Conservation (phyloP, 1,284 basidiomycete species). For the Leccinum fuscescens region DNA sequence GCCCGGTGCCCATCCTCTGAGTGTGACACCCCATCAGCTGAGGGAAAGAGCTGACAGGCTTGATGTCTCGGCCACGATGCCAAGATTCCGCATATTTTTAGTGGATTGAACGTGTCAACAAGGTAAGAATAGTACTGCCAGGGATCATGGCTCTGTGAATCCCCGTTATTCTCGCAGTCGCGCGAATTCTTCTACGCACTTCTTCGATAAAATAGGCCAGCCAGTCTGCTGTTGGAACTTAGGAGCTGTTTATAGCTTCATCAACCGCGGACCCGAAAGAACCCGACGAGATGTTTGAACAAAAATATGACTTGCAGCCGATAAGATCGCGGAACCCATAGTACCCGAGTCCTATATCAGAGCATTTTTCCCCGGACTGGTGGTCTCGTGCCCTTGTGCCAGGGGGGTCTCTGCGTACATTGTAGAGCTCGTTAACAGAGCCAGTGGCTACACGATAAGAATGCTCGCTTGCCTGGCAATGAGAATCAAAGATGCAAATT, state of each 20-base stretch:
- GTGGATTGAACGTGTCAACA: constrained; percentile 2
- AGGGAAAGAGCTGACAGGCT: not conserved
- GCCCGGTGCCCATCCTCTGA: not conserved
- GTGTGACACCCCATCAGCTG: not conserved
- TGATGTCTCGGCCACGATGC: not conserved
- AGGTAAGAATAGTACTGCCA: constrained; percentile 13
- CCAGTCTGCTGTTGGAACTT: not conserved
- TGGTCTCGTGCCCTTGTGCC: not conserved
- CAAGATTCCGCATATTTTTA: not conserved
- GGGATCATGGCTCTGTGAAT: not conserved
- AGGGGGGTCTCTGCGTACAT: not conserved
- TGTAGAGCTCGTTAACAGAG: not conserved
- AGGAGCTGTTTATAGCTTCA: not conserved
- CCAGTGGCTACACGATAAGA: not conserved
- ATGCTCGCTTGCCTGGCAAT: not conserved
- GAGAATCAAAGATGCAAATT: not conserved
- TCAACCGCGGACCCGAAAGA: not conserved
- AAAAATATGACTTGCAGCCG: not conserved
- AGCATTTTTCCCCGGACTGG: not conserved
- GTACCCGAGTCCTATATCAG: not conserved
- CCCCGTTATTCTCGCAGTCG: constrained; percentile 2
- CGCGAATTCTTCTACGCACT: not conserved
- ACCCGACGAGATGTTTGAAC: not conserved
- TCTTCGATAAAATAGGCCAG: not conserved
- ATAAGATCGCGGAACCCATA: not conserved